These are phyloP conservation scores for Turritis glabra DNA, from an alignment of 345 rosid species.

Conservation along the genomic window DNA sequence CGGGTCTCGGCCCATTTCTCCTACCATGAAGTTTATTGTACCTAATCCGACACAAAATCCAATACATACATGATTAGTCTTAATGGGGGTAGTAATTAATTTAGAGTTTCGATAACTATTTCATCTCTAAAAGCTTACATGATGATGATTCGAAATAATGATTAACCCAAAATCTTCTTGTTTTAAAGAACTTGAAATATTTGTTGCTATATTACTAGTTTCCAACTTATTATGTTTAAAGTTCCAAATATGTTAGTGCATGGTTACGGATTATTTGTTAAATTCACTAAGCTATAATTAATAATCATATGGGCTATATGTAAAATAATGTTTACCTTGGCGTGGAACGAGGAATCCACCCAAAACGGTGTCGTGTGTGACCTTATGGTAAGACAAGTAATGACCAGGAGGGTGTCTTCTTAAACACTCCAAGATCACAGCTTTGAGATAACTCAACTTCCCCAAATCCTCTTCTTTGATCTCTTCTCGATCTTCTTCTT, in stretches of 20 bases:
- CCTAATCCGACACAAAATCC: slow-evolving; percentile 14
- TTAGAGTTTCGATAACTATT: neutral
- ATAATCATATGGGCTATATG: neutral
- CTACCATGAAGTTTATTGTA: slow-evolving; percentile 43
- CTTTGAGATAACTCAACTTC: slow-evolving; percentile 36
- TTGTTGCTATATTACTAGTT: neutral
- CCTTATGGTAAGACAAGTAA: slow-evolving; percentile 39
- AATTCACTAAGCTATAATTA: neutral
- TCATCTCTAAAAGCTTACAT: neutral
- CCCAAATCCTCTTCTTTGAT: slow-evolving; percentile 37
- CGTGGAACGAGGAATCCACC: slow-evolving; percentile 40
- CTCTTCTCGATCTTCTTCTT: slow-evolving; percentile 18
- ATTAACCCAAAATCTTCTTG: neutral
- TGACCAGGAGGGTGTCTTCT: slow-evolving; percentile 47
- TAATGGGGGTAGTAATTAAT: neutral
- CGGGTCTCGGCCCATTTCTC: slow-evolving; percentile 42
- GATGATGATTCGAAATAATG: neutral
- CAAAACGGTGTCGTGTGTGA: slow-evolving; percentile 37
- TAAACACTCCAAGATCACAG: slow-evolving; percentile 41
- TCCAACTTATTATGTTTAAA: neutral
- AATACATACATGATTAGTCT: neutral
- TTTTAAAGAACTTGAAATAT: neutral
- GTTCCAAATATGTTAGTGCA: neutral
- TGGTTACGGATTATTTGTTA: neutral
- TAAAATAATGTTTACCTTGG: slow-evolving; percentile 17